Conservation (phyloP, 139 green algal genomes). For the Eudorina sp. region DNA sequence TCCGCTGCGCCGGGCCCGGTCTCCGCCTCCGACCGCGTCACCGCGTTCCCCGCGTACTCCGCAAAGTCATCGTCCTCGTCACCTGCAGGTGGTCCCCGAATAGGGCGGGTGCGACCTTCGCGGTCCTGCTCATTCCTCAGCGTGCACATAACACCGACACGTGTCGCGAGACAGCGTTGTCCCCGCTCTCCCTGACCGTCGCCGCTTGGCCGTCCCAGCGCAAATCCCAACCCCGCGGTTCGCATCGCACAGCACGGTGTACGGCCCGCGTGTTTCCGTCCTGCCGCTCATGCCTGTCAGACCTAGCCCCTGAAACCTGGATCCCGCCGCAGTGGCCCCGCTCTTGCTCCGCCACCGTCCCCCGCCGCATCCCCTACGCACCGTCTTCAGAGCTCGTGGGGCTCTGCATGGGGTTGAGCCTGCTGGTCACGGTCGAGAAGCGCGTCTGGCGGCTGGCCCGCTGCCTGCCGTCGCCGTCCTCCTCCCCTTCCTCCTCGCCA, state of each 20-base stretch:
- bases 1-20: neutral
- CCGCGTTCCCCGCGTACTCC: constrained; percentile 21
- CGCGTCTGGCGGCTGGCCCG: neutral
- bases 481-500: neutral
- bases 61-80: constrained; percentile 33
- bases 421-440: neutral
- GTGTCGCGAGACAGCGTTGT: too few species aligned
- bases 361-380: neutral
- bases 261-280: too few species aligned
- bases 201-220: too few species aligned
- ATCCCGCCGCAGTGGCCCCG: too few species aligned
- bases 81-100: neutral
- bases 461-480: neutral
- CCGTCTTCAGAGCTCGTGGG: constrained; percentile 36
- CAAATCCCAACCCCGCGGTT: too few species aligned
- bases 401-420: constrained; percentile 56
- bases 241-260: neutral
- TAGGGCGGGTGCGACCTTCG: neutral
- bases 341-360: neutral
- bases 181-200: too few species aligned
- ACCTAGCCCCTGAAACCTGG: neutral
- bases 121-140: neutral
- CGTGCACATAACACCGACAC: neutral
- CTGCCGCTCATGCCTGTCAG: neutral
- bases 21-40: neutral